phyloP scores from a whole-genome alignment of 148 eudicot species.

The Diospyros kaki region DNA sequence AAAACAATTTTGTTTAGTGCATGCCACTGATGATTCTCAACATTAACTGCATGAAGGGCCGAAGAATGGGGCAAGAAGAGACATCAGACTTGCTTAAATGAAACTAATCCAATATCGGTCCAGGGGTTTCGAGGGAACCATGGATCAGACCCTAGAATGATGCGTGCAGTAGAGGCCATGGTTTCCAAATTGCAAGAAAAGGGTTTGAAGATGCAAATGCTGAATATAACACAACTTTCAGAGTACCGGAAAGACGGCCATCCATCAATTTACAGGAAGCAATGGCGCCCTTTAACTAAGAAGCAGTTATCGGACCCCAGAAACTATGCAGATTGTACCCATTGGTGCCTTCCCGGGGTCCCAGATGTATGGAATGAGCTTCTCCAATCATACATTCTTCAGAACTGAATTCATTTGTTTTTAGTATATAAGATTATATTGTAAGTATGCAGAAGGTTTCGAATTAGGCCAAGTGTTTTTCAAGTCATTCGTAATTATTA shows the following conservation, averaged over 20 bases:
- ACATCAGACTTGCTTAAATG: background rate
- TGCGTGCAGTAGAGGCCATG: background rate
- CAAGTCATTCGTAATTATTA: too few relatives aligned
- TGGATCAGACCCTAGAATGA: background rate
- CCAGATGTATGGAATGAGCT: constrained; percentile 3
- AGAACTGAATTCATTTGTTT: background rate
- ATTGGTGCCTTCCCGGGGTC: constrained; percentile 10
- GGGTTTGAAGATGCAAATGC: background rate
- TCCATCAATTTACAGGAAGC: constrained; percentile 7
- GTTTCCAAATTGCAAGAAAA: background rate
- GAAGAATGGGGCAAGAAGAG: background rate
- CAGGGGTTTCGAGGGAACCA: background rate
- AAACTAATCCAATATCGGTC: background rate
- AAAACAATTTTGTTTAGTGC: too few relatives aligned
- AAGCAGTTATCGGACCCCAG: background rate
- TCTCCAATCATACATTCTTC: background rate
- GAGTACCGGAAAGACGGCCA: constrained; percentile 8
- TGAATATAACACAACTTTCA: constrained; percentile 5
- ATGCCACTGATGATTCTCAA: too few relatives aligned
- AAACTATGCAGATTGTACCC: constrained; percentile 6
- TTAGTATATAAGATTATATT: too few relatives aligned
- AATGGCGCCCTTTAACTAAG: background rate
- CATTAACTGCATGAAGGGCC: background rate
- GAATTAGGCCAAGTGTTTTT: too few relatives aligned
- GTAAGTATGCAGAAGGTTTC: too few relatives aligned